Conservation (phyloP, 495 filamentous ascomycete genomes). For the Astrothelium subdiscretum region DNA sequence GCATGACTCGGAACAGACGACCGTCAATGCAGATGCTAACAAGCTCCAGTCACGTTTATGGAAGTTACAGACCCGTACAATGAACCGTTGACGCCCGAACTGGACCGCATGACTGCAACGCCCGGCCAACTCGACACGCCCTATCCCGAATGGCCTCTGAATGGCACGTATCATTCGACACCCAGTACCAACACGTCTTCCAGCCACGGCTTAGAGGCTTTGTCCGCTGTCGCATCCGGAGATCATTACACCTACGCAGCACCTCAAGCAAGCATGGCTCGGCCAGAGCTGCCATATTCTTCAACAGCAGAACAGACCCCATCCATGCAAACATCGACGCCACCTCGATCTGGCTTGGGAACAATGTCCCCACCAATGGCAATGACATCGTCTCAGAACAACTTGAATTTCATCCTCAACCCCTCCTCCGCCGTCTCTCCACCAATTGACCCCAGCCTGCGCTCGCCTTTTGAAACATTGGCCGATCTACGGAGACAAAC, state of each 20-base stretch:
- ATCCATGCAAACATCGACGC: not conserved
- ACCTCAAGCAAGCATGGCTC: conserved; percentile 18
- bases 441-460: conserved; percentile 35
- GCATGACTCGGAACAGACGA: not conserved
- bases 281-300: conserved; percentile 7
- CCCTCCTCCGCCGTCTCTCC: conserved; percentile 40
- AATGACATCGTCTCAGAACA: conserved; percentile 16
- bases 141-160: conserved; percentile 8
- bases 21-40: not conserved
- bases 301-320: conserved; percentile 3
- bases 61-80: conserved; percentile 52
- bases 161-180: not conserved
- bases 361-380: not conserved
- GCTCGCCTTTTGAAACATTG: conserved; percentile 22
- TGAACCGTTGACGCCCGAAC: conserved; percentile 34
- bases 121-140: conserved; percentile 11
- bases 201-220: conserved; percentile 42
- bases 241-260: conserved; percentile 35
- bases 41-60: conserved; percentile 46
- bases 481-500: conserved; percentile 4
- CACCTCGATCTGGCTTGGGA: not conserved
- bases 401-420: conserved; percentile 49
- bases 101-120: conserved; percentile 26
- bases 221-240: conserved; percentile 45
- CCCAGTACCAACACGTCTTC: conserved; percentile 28